Evolutionary conservation across 2,329 filamentous ascomycete genomes (phyloP).

Genomic region (Rutstroemia sp.): DNA sequence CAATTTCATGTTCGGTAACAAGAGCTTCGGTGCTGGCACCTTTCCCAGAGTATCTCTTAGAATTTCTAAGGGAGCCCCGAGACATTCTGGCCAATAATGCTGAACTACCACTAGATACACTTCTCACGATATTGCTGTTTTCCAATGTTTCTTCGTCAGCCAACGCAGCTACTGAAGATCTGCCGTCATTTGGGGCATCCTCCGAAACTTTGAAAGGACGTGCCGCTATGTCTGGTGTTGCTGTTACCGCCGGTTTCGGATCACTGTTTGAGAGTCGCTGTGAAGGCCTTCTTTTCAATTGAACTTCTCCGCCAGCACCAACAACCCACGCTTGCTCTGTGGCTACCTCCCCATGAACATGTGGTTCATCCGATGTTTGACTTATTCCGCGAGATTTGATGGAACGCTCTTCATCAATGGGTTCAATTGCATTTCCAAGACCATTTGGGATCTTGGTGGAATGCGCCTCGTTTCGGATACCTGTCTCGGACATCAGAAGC

Average conservation of each 20-base stretch:
- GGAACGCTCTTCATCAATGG: slow-evolving; percentile 32
- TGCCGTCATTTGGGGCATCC: slow-evolving; percentile 39
- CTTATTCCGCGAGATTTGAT: slow-evolving; percentile 36
- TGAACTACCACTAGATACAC: slow-evolving; percentile 42
- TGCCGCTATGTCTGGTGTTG: slow-evolving; percentile 51
- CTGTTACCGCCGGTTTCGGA: slow-evolving; percentile 30
- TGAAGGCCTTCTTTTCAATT: slow-evolving; percentile 24
- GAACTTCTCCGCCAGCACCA: slow-evolving; percentile 28
- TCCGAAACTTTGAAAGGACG: slow-evolving; percentile 57
- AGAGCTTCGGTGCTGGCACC: slow-evolving; percentile 36
- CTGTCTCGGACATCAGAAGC: slow-evolving; percentile 18
- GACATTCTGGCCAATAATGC: slow-evolving; percentile 22
- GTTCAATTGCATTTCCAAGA: slow-evolving; percentile 28
- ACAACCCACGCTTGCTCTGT: slow-evolving; percentile 30
- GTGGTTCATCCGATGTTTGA: slow-evolving; percentile 11
- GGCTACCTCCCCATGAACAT: slow-evolving; percentile 22
- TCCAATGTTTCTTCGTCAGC: slow-evolving; percentile 54
- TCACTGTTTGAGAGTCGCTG: slow-evolving; percentile 22
- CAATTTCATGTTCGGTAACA: slow-evolving; percentile 30
- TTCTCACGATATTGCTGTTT: slow-evolving; percentile 43
- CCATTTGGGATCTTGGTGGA: slow-evolving; percentile 28
- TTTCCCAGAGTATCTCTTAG: slow-evolving; percentile 23
- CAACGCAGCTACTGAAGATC: slow-evolving; percentile 64
- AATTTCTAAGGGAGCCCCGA: slow-evolving; percentile 16
- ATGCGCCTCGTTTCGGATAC: slow-evolving; percentile 7